These are phyloP conservation scores for Podospora bellae-mahoneyi DNA, from an alignment of 495 filamentous ascomycete species.

Conservation along the genomic window DNA sequence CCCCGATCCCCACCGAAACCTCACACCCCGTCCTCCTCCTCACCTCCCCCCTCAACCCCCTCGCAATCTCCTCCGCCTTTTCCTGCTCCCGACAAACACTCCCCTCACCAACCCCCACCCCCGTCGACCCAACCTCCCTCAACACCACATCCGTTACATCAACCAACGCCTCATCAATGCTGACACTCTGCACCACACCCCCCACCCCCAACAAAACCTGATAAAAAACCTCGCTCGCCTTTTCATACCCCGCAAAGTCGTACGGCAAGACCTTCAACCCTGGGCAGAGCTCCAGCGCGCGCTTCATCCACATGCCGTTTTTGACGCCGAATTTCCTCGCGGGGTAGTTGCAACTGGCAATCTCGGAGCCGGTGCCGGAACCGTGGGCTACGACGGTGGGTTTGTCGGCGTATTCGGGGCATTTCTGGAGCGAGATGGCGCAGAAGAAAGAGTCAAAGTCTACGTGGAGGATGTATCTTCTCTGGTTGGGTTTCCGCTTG, in stretches of 20 bases:
- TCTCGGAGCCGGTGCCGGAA: constrained; percentile 79
- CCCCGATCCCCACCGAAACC: constrained; percentile 92
- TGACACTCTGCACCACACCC: constrained; percentile 89
- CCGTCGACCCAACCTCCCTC: constrained; percentile 63
- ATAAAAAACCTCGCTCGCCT: constrained; percentile 85
- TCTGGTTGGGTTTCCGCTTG: constrained; percentile 31
- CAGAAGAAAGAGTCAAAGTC: constrained; percentile 99
- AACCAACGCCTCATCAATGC: constrained; percentile 88
- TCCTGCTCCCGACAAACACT: constrained; percentile 78
- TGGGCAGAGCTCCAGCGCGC: constrained; percentile 76
- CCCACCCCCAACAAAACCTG: constrained; percentile 73
- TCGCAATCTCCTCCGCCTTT: constrained; percentile 72
- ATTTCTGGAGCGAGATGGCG: constrained; percentile 76
- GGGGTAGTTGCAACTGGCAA: constrained; percentile 94
- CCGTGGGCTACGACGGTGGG: constrained; percentile 90
- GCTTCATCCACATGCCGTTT: constrained; percentile 99
- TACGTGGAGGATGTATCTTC: constrained; percentile 88
- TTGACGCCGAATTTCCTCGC: constrained; percentile 82
- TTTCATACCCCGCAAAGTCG: constrained; percentile 91
- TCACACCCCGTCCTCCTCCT: constrained; percentile 73
- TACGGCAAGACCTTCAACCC: constrained; percentile 84
- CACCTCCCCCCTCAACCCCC: constrained; percentile 60
- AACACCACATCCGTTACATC: constrained; percentile 70
- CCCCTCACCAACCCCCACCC: constrained; percentile 63
- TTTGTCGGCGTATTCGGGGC: constrained; percentile 71